A percentile compares a stretch with the other conserved stretches of the same genome.
phyloP scores from a whole-genome alignment of 495 filamentous ascomycete genomes.

The Tuber aestivum region DNA sequence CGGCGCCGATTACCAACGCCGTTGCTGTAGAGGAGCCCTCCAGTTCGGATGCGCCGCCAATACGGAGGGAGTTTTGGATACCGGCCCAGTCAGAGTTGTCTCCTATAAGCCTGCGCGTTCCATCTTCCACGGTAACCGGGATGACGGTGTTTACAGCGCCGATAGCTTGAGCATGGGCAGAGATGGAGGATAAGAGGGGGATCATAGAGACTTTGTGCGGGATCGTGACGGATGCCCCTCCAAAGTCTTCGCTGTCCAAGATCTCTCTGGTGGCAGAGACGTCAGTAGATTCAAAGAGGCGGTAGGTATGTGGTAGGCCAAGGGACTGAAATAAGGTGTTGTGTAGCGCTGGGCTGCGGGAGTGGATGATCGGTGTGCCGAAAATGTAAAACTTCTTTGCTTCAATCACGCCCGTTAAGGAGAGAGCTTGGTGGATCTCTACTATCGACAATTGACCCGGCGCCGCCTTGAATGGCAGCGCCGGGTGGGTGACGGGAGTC shows the following conservation, averaged over 20 bases:
- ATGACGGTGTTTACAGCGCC: conserved; percentile 96
- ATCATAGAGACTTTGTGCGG: conserved; percentile 89
- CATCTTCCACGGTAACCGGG: conserved; percentile 45
- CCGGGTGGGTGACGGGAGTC: conserved; percentile 90
- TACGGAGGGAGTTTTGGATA: conserved; percentile 75
- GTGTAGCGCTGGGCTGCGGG: conserved; percentile 81
- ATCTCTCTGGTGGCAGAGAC: conserved; percentile 59
- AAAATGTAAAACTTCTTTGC: conserved; percentile 77
- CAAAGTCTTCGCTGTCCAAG: conserved; percentile 69
- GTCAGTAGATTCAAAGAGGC: conserved; percentile 61
- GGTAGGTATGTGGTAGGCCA: conserved; percentile 84
- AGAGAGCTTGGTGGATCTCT: conserved; percentile 74
- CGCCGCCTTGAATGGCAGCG: conserved; percentile 82
- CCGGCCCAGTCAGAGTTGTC: conserved; percentile 97
- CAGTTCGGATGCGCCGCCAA: conserved; percentile 55
- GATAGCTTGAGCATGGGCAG: conserved; percentile 70
- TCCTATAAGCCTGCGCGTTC: conserved; percentile 57
- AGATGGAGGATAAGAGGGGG: conserved; percentile 69
- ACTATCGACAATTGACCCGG: conserved; percentile 88
- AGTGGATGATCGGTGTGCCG: conserved; percentile 72
- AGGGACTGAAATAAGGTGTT: conserved; percentile 72
- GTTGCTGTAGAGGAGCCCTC: conserved; percentile 24
- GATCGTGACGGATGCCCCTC: conserved; percentile 91
- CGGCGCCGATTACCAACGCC: conserved; percentile 77
- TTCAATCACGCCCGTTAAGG: conserved; percentile 72